phyloP scores from a whole-genome alignment of 257 asterid genomes.

The Paraleonurus japonicus region DNA sequence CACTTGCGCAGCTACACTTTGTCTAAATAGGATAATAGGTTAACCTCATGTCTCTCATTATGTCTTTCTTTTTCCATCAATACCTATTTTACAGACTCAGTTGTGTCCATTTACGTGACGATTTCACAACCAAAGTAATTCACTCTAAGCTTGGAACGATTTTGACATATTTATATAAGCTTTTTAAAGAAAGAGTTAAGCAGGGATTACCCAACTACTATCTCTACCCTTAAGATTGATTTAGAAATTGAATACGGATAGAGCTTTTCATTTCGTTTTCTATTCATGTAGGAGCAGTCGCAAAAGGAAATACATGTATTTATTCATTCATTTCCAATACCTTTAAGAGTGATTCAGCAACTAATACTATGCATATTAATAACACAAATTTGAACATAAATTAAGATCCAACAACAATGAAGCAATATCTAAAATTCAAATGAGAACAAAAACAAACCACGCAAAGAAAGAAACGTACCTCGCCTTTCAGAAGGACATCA shows the following conservation, averaged over 20 bases:
- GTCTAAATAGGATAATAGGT: too few species aligned
- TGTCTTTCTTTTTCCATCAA: background rate
- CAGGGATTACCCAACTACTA: background rate
- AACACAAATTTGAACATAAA: background rate
- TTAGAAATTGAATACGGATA: background rate
- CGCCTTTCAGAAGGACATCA: slow-evolving; percentile 47
- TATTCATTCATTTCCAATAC: background rate
- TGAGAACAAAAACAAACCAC: slow-evolving; percentile 5
- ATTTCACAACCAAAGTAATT: slow-evolving; percentile 8
- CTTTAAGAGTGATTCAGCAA: background rate
- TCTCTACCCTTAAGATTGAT: background rate
- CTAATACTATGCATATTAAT: background rate
- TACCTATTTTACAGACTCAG: background rate
- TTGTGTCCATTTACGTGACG: background rate
- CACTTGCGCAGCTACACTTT: too few species aligned
- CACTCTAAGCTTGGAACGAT: background rate
- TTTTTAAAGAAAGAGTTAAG: background rate
- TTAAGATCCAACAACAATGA: slow-evolving; percentile 10
- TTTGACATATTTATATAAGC: background rate
- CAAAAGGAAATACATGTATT: background rate
- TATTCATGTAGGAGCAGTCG: background rate
- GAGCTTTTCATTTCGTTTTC: background rate
- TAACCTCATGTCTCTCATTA: background rate
- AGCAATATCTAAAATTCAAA: background rate
- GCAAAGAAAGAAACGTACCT: slow-evolving; percentile 43